Evolutionary conservation across 192 early-diverging fungal species (phyloP).

Genomic region (Dissophora globulifera): DNA sequence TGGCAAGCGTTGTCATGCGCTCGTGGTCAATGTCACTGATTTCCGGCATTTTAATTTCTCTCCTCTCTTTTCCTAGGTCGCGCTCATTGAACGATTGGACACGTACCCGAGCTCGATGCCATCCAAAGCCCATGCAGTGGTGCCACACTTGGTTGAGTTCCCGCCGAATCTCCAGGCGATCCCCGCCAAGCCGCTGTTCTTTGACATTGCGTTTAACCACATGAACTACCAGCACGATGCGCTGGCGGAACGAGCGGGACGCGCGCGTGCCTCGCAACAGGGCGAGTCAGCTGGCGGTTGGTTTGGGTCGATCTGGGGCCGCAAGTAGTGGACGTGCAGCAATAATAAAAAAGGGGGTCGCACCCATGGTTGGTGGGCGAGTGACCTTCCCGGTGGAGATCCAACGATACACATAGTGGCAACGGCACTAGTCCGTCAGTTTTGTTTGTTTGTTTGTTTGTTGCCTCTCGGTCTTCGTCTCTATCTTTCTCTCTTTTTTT

Average conservation of each 20-base stretch:
- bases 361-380: too few species aligned
- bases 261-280: conserved; percentile 19
- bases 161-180: conserved; percentile 73
- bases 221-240: conserved; percentile 64
- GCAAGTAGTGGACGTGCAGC: too few species aligned
- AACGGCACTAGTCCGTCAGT: too few species aligned
- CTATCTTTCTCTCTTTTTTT: conserved; percentile 5
- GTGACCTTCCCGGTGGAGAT: too few species aligned
- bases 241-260: conserved; percentile 39
- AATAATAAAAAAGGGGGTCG: too few species aligned
- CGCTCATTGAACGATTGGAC: conserved; percentile 65
- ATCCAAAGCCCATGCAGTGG: conserved; percentile 43
- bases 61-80: conserved; percentile 9
- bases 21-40: too few species aligned
- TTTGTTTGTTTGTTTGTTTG: too few species aligned
- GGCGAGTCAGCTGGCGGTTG: conserved; percentile 28
- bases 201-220: conserved; percentile 79
- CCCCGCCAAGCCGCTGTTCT: conserved; percentile 80
- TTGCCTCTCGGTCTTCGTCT: not conserved
- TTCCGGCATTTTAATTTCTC: not conserved
- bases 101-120: conserved; percentile 60
- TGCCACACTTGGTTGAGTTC: conserved; percentile 72
- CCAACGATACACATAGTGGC: too few species aligned
- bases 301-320: conserved; percentile 53
- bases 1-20: too few species aligned